Evolutionary conservation across 805 yeast genomes (phyloP).

Genomic region (Candida nitratophila): DNA sequence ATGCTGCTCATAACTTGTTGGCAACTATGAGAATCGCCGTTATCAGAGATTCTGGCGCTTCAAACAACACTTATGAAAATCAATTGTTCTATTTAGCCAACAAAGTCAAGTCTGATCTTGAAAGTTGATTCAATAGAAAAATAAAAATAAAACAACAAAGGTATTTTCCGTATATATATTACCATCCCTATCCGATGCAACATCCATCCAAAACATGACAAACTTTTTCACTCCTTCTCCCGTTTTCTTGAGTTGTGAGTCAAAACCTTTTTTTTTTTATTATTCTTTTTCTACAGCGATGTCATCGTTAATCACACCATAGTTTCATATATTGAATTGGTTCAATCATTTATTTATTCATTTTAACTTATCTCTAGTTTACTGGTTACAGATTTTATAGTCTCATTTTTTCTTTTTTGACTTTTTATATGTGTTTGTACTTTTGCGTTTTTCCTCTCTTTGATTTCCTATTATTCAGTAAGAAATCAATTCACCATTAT

Average conservation of each 20-base stretch:
- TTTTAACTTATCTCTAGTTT: neutral
- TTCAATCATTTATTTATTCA: neutral
- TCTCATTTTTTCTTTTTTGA: neutral
- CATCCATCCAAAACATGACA: no score
- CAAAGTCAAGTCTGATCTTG: constrained; percentile 2
- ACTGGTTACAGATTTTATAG: no score
- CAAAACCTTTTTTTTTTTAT: no score
- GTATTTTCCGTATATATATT: no score
- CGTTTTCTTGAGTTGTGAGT: no score
- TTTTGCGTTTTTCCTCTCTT: neutral
- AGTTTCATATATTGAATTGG: neutral
- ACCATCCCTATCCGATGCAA: no score
- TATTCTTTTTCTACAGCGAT: no score
- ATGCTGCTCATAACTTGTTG: constrained; percentile 78
- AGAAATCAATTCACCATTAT: no score
- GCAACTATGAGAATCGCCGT: constrained; percentile 82
- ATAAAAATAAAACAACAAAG: no score
- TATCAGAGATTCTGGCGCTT: constrained; percentile 58
- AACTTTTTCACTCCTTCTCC: no score
- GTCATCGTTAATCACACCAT: no score
- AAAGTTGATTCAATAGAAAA: neutral
- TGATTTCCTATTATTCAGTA: no score
- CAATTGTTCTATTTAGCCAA: constrained; percentile 29
- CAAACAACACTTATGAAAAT: constrained; percentile 43
- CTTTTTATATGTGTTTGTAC: neutral